Evolutionary conservation across 1,139 yeast genomes (phyloP), one percentile per base, ranked within the genome.

Genomic region (Ogataea hybrid): DNA sequence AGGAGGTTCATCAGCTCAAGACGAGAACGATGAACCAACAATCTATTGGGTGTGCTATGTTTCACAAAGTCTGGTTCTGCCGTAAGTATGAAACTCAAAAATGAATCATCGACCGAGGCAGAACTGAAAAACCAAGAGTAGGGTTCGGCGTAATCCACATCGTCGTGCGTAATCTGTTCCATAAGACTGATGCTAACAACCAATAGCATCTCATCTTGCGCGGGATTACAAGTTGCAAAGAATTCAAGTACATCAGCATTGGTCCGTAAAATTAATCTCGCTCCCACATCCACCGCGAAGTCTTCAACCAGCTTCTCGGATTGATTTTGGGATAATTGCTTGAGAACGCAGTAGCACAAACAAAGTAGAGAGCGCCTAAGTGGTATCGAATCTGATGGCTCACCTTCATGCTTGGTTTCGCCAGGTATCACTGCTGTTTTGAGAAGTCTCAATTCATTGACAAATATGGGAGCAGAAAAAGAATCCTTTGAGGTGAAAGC

Each of bases 361-460:
- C 31, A 10, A n/a, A 52, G 32, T 20, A 52, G 18, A 7, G 16
- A 16, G 17, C 44, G 39, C 11, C 56, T 38, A 6, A 41, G 23
- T 6, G 40, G 39, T 12, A 53, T 46, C 4, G 57, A 52, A 14
- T 50, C 54, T 4, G 33, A 29, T 8, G 28, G 20, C 4, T 31
- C 5, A 9, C 20, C 20, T 2, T 20, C 25, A n/a, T 32, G 37
- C 21, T 37, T 35, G 3, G 32, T 16, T 6, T 42, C 46, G 14
- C 39, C 32, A 6, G 40, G 30, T 3, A 43, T 23, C 11, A 46
- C 27, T 8, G 30, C 29, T n/a, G 35, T 18, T 14, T 41, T 41
- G 12, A 35, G 28, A 18, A 44, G 18, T 17, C 37, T 37, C 22
- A 51, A 38, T 27, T 52, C 57, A 28, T 51, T 46, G 3, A 39